phyloP scores from a whole-genome alignment of 768 basidiomycete genomes.

The Naematelia encephala region DNA sequence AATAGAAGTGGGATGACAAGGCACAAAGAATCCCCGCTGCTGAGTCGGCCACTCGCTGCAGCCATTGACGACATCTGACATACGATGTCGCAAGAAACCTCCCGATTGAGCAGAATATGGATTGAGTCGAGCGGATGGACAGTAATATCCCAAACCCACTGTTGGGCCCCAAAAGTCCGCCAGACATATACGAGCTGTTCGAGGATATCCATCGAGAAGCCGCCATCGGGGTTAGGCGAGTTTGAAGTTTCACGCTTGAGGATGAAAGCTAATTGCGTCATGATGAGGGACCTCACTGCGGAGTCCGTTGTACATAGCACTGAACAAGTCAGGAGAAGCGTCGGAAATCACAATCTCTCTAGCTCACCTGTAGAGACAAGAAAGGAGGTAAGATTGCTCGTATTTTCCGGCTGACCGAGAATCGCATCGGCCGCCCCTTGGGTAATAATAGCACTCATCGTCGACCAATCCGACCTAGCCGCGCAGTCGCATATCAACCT shows the following conservation, averaged over 20 bases:
- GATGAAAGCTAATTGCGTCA: background rate
- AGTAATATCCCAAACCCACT: background rate
- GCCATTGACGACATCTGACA: background rate
- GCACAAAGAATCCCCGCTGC: background rate
- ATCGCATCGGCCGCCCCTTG: background rate
- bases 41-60: background rate
- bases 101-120: background rate
- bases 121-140: background rate
- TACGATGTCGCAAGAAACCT: background rate
- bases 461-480: background rate
- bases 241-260: background rate
- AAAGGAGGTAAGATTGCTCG: background rate
- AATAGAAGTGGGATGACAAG: constrained; percentile 13
- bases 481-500: background rate
- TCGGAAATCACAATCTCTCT: background rate
- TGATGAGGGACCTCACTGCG: background rate
- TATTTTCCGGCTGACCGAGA: background rate
- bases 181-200: background rate
- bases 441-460: background rate
- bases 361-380: background rate
- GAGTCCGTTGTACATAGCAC: background rate
- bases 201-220: too few species aligned
- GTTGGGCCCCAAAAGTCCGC: background rate
- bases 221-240: background rate
- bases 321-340: background rate